Evolutionary conservation across 116 monocot genomes (phyloP), one percentile per base, ranked within the genome.

Genomic region (Dioscorea cayenensis): DNA sequence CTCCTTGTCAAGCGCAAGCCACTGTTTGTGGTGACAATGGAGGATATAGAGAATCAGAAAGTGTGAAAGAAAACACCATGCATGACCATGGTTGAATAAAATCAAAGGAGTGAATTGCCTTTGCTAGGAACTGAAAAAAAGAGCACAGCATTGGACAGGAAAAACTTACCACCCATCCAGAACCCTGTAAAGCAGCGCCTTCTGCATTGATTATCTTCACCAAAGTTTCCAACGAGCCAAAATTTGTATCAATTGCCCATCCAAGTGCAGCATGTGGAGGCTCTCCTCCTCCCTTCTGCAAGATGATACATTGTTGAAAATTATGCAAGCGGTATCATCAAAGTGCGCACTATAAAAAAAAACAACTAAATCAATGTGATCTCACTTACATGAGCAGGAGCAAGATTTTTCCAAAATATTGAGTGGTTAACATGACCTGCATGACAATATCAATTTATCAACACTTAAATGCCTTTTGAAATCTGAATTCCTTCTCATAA

Each of bases 391-490:
- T 14, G 82, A 14, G 66, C 36, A 76, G 95, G 92, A 75, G 87
- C 89, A 25, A 95, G 95, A 73, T 95, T 95, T 76, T 92, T 79
- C 92, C 95, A 95, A 78, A 95, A 95, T 76, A 92, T 84, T 4
- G 95, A 92, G 80, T 95, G 95, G 72, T 95, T 95, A 20, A 95
- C 62, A 81, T 95, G 95, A 71, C 95, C 95, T 95, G 85, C 60
- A 84, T 50, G 36, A 16, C 19, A n/a, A 55, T 19, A 18, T 55
- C n/a, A 55, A 55, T 16, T 14, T 55, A 55, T 55, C n/a, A 55
- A 55, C 0, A n/a, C 17, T 14, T 55, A 55, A 19, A 55, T 55
- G 12, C 43, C 43, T 43, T 9, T 12, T 12, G 12, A 43, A 43
- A 43, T 7, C 7, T 43, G 6, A 43, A 43, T 43, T 55, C 17